Base-by-base conservation (phyloP, 345 rosid genomes). In the Ceriops zippeliana region DNA sequence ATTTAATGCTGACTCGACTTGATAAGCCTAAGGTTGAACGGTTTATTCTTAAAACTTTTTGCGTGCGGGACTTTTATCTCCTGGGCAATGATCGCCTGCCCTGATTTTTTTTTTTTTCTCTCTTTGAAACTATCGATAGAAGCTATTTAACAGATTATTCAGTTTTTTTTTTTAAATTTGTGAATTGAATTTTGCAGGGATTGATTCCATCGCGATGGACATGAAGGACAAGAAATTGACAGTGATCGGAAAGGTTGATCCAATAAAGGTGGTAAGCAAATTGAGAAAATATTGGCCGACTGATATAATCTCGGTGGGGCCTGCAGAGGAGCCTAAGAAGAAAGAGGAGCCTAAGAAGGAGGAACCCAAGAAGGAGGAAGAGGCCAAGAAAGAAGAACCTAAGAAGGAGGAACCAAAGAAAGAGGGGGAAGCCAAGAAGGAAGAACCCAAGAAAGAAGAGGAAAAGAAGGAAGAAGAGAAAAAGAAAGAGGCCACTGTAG, bases 211-310 rank as follows among this genome's bases (percentile, higher is more conserved):
- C 9, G 75, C 93, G 38, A 83, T 92, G 89, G 88, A 90, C 78
- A 86, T 90, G 96, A 92, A 92, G 70, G 88, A 73, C 58, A 83
- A 82, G 87, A 89, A 86, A 77, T 0, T 92, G 47, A 92, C 98
- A 1, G 90, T 92, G 68, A 78, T 87, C 0, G 98, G 98, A 70
- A 72, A 86, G 0, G 96, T 89, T 20, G 97, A 92, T 85, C 91
- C 97, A 6, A 80, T 92, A 7, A 83, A 66, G 20, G 82, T 81
- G 6, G 98, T 85, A 38, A 89, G 89, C 83, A 92, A 89, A 71
- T 72, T 92, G 70, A 84, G 98, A 70, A 92, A 90, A 76, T 80
- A 89, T 34, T 92, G 96, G 96, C 86, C 81, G 2, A 81, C 97
- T 4, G 85, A 85, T 22, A 87, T 92, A 5, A 58, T 89, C 49